These are phyloP conservation scores for Peribolospora baueri DNA, from an alignment of 768 basidiomycete genomes.

Conservation along the genomic window DNA sequence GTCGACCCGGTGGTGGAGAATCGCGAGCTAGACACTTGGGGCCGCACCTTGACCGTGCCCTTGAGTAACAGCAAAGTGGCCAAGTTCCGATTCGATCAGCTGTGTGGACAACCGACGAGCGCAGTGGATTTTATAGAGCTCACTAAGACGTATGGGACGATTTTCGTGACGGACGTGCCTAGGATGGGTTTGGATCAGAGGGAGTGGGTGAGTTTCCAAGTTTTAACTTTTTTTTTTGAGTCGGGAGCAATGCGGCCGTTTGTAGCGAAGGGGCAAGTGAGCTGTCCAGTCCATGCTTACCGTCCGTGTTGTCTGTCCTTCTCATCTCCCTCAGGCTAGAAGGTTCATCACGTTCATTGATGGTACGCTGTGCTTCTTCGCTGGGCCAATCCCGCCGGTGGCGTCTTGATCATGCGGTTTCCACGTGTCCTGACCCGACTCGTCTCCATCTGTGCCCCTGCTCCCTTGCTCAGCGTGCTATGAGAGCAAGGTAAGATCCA, in stretches of 20 bases:
- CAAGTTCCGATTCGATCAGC: slow-evolving; percentile 56
- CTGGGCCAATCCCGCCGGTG: too few relatives aligned
- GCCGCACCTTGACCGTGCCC: slow-evolving; percentile 52
- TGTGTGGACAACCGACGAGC: slow-evolving; percentile 71
- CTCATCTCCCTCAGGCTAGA: slow-evolving; percentile 38
- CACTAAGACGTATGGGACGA: slow-evolving; percentile 58
- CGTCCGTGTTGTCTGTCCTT: background rate
- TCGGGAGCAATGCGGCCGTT: too few relatives aligned
- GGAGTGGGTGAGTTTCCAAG: slow-evolving; percentile 39
- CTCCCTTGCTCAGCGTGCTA: too few relatives aligned
- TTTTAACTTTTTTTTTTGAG: background rate
- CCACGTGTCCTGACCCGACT: too few relatives aligned
- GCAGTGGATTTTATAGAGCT: slow-evolving; percentile 93
- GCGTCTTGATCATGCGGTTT: too few relatives aligned
- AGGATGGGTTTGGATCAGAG: slow-evolving; percentile 69
- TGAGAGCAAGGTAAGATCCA: too few relatives aligned
- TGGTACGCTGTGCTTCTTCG: slow-evolving; percentile 14
- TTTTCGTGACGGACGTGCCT: slow-evolving; percentile 68
- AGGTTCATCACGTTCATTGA: slow-evolving; percentile 96
- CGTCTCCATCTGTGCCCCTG: too few relatives aligned
- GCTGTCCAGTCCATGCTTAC: background rate
- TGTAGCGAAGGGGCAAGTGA: background rate
- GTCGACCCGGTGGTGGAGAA: slow-evolving; percentile 34
- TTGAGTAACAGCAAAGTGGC: slow-evolving; percentile 46
- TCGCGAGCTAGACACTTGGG: slow-evolving; percentile 64